These are phyloP conservation scores for Passiflora organensis DNA, from an alignment of 345 rosid genomes.

Conservation along the genomic window DNA sequence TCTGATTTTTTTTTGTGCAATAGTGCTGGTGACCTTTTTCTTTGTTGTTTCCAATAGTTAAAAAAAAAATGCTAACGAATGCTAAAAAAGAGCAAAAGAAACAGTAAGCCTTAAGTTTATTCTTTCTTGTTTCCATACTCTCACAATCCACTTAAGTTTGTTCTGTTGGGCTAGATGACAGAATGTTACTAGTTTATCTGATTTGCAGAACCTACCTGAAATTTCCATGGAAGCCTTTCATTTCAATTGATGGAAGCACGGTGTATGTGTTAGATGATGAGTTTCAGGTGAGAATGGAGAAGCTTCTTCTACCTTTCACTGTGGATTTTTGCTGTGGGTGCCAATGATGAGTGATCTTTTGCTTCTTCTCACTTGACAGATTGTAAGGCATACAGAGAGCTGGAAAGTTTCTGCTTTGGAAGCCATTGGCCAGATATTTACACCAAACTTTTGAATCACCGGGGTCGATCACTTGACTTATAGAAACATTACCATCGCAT, in stretches of 20 bases:
- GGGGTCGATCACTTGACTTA: too few species aligned
- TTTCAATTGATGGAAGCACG: constrained; percentile 15
- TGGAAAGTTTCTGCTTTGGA: constrained; percentile 73
- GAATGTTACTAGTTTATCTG: constrained; percentile 1
- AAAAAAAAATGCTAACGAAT: background rate
- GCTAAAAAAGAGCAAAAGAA: too few species aligned
- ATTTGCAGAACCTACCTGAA: constrained; percentile 70
- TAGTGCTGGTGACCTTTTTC: background rate
- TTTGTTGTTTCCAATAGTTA: background rate
- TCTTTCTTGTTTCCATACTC: too few species aligned
- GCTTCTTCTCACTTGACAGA: constrained; percentile 29
- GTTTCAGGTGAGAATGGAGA: constrained; percentile 36
- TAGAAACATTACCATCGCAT: too few species aligned
- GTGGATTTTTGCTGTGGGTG: background rate
- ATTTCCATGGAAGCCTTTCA: constrained; percentile 24
- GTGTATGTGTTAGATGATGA: constrained; percentile 10
- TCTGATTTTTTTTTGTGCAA: background rate
- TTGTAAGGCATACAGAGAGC: constrained; percentile 70
- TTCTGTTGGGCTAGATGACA: background rate
- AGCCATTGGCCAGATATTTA: constrained; percentile 77
- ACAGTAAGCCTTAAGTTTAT: too few species aligned
- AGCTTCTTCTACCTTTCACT: background rate
- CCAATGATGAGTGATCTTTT: background rate
- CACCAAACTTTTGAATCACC: constrained; percentile 30
- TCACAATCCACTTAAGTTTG: too few species aligned